Conservation (phyloP, 495 filamentous ascomycete species). For the Penicillium angulare region DNA sequence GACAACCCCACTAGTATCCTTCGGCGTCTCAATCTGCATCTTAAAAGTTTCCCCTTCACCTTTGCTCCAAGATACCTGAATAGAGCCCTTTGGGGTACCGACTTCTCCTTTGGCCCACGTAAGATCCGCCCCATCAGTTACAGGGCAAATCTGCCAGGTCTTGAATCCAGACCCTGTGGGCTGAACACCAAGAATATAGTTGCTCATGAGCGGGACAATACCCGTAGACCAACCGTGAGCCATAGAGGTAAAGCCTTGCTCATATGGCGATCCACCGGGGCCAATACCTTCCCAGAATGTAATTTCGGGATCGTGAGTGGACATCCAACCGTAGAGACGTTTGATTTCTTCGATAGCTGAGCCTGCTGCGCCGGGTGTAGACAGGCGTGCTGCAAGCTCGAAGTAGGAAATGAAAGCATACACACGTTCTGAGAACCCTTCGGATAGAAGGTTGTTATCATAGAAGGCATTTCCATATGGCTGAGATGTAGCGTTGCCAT, state of each 20-base stretch:
- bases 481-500: constrained; percentile 22
- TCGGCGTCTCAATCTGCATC: constrained; percentile 3
- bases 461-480: constrained; percentile 48
- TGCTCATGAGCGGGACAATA: constrained; percentile 33
- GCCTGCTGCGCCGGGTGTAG: constrained; percentile 18
- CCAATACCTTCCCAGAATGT: constrained; percentile 47
- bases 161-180: constrained; percentile 38
- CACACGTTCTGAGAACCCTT: constrained; percentile 39
- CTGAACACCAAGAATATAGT: constrained; percentile 41
- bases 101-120: constrained; percentile 42
- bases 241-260: constrained; percentile 35
- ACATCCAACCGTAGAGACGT: constrained; percentile 47
- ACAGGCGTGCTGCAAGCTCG: constrained; percentile 45
- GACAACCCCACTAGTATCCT: constrained; percentile 5
- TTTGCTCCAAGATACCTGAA: constrained; percentile 35
- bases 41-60: constrained; percentile 1
- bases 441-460: constrained; percentile 34
- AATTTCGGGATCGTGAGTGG: constrained; percentile 38
- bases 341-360: constrained; percentile 41
- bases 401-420: constrained; percentile 53
- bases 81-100: constrained; percentile 33
- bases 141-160: constrained; percentile 33
- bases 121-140: constrained; percentile 22
- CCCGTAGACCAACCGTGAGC: constrained; percentile 45
- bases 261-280: constrained; percentile 31